These are phyloP conservation scores for Rhizopogon sp. DNA, from an alignment of 768 basidiomycete genomes.

Conservation along the genomic window DNA sequence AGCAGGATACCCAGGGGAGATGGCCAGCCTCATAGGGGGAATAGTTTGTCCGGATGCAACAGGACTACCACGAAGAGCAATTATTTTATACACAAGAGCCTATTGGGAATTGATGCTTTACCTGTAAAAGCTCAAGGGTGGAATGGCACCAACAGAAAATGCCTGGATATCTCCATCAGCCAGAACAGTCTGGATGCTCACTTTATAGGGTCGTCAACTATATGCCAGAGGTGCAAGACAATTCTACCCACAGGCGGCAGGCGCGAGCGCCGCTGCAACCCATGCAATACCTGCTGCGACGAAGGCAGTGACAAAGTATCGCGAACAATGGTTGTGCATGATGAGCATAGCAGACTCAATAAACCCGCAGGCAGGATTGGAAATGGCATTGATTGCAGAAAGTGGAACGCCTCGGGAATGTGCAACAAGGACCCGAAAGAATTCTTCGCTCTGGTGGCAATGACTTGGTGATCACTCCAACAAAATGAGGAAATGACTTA, in stretches of 20 bases:
- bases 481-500: not conserved
- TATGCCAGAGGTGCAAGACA: not conserved
- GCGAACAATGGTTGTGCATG: not conserved
- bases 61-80: not conserved
- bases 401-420: slow-evolving; percentile 1
- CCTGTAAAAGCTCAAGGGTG: not conserved
- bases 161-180: slow-evolving; percentile 1
- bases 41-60: not conserved
- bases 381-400: slow-evolving; percentile 4
- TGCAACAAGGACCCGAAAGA: slow-evolving; percentile 18
- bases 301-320: slow-evolving; percentile 3
- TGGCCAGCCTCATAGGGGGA: not conserved
- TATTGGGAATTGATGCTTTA: not conserved
- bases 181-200: not conserved
- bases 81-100: not conserved
- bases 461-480: not conserved
- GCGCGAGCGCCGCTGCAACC: slow-evolving; percentile 5
- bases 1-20: not conserved
- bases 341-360: not conserved
- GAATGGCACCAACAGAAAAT: slow-evolving; percentile 1
- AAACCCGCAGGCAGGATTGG: slow-evolving; percentile 1
- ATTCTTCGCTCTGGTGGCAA: slow-evolving; percentile 19
- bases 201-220: not conserved
- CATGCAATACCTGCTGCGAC: slow-evolving; percentile 1
- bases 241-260: slow-evolving; percentile 3